Base-by-base conservation (phyloP, 331 rosid species). In the Telfairia occidentalis region DNA sequence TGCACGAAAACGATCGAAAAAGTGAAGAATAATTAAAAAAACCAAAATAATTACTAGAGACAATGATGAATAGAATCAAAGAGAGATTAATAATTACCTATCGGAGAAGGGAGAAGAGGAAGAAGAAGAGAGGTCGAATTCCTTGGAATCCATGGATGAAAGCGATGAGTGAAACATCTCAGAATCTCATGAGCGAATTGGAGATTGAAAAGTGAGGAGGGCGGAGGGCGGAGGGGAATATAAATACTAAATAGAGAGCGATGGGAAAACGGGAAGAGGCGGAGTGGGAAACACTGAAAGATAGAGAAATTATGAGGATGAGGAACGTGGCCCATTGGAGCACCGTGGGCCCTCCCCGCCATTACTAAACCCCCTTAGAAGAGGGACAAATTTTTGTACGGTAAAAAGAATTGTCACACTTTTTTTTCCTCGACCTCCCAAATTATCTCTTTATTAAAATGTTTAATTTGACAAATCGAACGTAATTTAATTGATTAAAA, bases 101-200 rank as follows among this genome's bases (percentile, higher is more conserved):
- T 67, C 42, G 46, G 76, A 75, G 37, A 40, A 45, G 46, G 26
- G 78, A 42, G 75, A 74, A 26, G 83, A 78, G 78, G 79, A 77
- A 40, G 59, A 37, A 9, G 63, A 40, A 70, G 81, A 54, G 75
- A 61, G 78, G 35, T 79, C 78, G 7, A 69, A 28, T 79, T 81
- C 74, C 43, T 81, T 84, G 73, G 74, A 67, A 29, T 38, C 66
- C 83, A 81, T 78, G 46, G 76, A 32, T 4, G 75, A 32, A 19
- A 52, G 40, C 2, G 29, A 12, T 7, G 66, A 61, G 7, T 4
- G 19, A 73, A 12, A 18, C 15, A 50, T 2, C 2, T 32, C 5
- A 32, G 37, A 32, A 32, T 32, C 5, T 53, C n/a, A n/a, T n/a
- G n/a, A n/a, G n/a, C n/a, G n/a, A n/a, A n/a, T n/a, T n/a, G 26